Base-by-base conservation (phyloP, 345 rosid species). In the Noccaea bulbosa region DNA sequence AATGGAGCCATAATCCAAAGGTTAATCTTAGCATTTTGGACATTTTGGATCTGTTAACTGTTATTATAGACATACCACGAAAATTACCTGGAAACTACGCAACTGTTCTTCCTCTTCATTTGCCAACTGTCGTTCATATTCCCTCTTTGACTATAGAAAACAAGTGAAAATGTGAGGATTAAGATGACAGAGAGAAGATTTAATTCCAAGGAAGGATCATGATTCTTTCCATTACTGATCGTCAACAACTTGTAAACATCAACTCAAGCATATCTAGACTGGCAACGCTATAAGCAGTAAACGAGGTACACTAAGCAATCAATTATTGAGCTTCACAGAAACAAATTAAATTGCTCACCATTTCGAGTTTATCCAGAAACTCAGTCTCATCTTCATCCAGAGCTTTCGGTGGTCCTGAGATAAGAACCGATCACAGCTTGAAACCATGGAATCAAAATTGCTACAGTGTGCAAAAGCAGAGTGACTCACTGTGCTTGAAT, bases 371-470 rank as follows among this genome's bases (percentile, higher is more conserved):
- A 48, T 94, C 96, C 14, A 94, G 97, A 82, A 91, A 94, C 85
- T 94, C 99, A 5, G 95, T 91, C 80, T 94, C 99, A 30, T 94
- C 97, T 69, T 89, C 95, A 77, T 94, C 99, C 77, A 94, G 73
- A 66, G 99, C 91, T 84, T 94, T 94, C 2, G 99, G 99, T 30
- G 97, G 99, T 70, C 95, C 99, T 94, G 27, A 50, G 39, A 52
- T 50, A 14, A 39, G 24, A 9, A 15, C 5, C 38, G 24, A 33
- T 45, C 14, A 69, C 34, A 54, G 50, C 3, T n/a, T 49, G 2
- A 46, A 65, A 64, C 12, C 30, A 27, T 27, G 2, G 39, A 40
- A 67, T 20, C 53, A 41, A 50, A 4, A 58, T 11, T 12, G 22
- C 15, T 20, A 30, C 8, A 41, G 30, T 15, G 12, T 10, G 3